Evolutionary conservation across 306 rosid species (phyloP), one percentile per base, ranked within the genome.

Genomic region (Quercus mongolica): DNA sequence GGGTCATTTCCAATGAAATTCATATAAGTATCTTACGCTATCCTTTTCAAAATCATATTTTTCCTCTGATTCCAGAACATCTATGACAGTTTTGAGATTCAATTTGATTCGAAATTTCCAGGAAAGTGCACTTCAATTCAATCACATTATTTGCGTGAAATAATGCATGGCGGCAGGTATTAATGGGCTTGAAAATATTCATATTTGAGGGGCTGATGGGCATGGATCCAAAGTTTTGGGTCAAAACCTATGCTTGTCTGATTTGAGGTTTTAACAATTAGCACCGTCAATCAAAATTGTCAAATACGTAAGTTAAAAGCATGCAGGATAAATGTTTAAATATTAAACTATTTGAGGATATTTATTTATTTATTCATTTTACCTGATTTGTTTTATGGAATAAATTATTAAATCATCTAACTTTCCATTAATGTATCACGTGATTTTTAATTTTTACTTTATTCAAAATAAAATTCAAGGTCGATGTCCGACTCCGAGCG

Each of bases 401-500:
- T 46, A 7, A 8, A 41, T 41, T 41, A 41, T 41, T 41, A 19
- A 33, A 33, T 33, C 6, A 67, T 67, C 52, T 35, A 8, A 68
- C 26, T 46, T 14, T 68, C 52, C 3, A 8, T 41, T 41, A 77
- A 52, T n/a, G 44, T 84, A 78, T 38, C 83, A 84, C 81, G 84
- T 76, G 86, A 74, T 41, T 20, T 44, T 62, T 41, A 41, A 74
- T 41, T 20, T 64, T 73, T 57, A 23, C 19, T n/a, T 25, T 46
- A 61, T 21, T 54, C 25, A 9, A 28, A 9, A 49, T 49, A 44
- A 81, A 73, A 35, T 61, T 81, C 52, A 81, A 52, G 72, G 77
- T 87, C 88, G 78, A 80, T 79, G 63, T 56, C 77, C 38, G 71
- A 57, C 57, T 56, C 77, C 51, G 71, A 57, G 72, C 68, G 35